phyloP scores from a whole-genome alignment of 2,329 filamentous ascomycete species.

The Blumeria graminis region DNA sequence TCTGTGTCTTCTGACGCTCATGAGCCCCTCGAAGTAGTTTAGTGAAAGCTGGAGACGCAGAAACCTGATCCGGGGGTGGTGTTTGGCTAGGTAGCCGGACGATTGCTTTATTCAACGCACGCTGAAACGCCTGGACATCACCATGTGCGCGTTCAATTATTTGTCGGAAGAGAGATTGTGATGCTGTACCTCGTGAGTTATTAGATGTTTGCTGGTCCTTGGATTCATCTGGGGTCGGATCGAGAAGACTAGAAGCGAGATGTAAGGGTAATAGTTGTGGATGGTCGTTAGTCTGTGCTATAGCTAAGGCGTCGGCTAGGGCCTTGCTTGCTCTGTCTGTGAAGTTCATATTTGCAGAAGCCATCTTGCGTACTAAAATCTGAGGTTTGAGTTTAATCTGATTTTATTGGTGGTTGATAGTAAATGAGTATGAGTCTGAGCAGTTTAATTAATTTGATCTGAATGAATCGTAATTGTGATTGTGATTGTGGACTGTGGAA shows the following conservation, averaged over 20 bases:
- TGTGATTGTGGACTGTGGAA: too few relatives aligned
- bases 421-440: too few relatives aligned
- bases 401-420: too few relatives aligned
- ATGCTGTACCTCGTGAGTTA: slow-evolving; percentile 32
- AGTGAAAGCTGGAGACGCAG: slow-evolving; percentile 59
- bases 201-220: slow-evolving; percentile 50
- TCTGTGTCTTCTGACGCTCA: slow-evolving; percentile 90
- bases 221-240: slow-evolving; percentile 49
- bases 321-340: slow-evolving; percentile 83
- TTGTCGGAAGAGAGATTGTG: slow-evolving; percentile 69
- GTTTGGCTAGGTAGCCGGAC: slow-evolving; percentile 86
- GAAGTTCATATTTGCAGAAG: slow-evolving; percentile 55
- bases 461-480: too few relatives aligned
- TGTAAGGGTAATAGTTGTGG: slow-evolving; percentile 78
- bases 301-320: slow-evolving; percentile 63
- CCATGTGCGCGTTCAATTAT: slow-evolving; percentile 85
- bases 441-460: too few relatives aligned
- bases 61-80: slow-evolving; percentile 72
- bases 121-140: slow-evolving; percentile 70
- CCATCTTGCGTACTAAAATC: slow-evolving; percentile 24
- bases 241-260: slow-evolving; percentile 60
- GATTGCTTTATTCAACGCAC: slow-evolving; percentile 72
- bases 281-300: slow-evolving; percentile 78
- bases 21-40: slow-evolving; percentile 64
- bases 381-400: too few relatives aligned